These are phyloP conservation scores for Dioscorea alata DNA, from an alignment of 106 monocot genomes.

Conservation along the genomic window DNA sequence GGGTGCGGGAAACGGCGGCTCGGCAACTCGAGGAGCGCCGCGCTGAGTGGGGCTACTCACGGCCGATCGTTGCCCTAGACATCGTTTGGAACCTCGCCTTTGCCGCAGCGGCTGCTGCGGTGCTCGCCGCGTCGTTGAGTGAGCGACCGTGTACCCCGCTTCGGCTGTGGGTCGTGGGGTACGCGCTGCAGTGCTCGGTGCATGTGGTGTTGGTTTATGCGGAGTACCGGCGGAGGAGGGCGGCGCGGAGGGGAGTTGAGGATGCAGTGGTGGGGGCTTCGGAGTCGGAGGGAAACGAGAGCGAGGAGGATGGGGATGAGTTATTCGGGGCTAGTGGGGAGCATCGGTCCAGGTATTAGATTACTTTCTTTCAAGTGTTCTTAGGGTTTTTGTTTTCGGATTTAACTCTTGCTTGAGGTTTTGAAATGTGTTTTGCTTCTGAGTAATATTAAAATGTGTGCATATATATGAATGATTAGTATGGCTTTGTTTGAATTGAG, in stretches of 20 bases:
- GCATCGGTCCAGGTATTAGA: background rate
- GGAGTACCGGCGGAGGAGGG: conserved; percentile 12
- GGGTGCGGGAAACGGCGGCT: conserved; percentile 18
- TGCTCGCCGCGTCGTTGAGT: conserved; percentile 11
- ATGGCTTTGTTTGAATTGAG: background rate
- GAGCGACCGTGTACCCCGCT: conserved; percentile 18
- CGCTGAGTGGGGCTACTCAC: conserved; percentile 16
- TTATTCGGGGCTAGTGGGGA: background rate
- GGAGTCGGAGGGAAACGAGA: background rate
- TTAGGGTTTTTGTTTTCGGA: background rate
- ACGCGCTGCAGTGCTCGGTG: conserved; percentile 23
- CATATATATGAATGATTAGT: background rate
- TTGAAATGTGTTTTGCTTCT: background rate
- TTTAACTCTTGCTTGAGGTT: background rate
- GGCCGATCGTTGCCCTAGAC: conserved; percentile 18
- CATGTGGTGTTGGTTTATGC: conserved; percentile 17
- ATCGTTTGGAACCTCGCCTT: conserved; percentile 22
- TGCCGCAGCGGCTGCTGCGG: conserved; percentile 11
- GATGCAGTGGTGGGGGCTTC: background rate
- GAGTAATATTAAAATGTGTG: background rate
- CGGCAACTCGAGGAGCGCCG: conserved; percentile 15
- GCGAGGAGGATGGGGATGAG: background rate
- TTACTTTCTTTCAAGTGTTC: background rate
- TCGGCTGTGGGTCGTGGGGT: conserved; percentile 17
- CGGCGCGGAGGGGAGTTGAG: background rate